Evolutionary conservation across 441 rosid genomes (phyloP).

Genomic region (Geranium incanum): DNA sequence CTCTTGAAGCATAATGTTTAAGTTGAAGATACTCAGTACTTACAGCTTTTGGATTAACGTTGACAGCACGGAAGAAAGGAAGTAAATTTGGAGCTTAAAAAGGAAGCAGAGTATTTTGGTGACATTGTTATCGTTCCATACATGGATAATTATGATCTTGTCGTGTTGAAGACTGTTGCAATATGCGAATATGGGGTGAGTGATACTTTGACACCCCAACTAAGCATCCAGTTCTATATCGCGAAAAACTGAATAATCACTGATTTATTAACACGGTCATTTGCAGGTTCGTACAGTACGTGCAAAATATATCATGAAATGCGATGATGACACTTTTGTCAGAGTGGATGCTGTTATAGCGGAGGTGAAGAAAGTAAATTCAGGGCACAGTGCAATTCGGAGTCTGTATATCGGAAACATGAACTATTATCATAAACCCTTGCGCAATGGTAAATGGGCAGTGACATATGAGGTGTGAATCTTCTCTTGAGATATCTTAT

Average conservation of each 20-base stretch:
- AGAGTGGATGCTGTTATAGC: constrained; percentile 25
- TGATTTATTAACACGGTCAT: background rate
- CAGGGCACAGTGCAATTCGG: constrained; percentile 14
- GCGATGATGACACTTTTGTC: constrained; percentile 26
- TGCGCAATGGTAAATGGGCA: constrained; percentile 56
- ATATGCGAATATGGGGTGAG: constrained; percentile 77
- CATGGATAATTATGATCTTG: constrained; percentile 71
- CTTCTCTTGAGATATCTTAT: background rate
- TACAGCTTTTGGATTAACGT: background rate
- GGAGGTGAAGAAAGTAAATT: constrained; percentile 39
- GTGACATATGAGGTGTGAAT: constrained; percentile 49
- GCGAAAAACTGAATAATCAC: background rate
- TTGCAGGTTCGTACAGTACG: constrained; percentile 39
- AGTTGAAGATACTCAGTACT: constrained; percentile 14
- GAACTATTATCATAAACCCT: constrained; percentile 54
- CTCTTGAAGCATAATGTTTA: no score
- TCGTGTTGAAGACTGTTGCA: constrained; percentile 66
- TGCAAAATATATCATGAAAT: constrained; percentile 26
- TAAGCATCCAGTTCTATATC: background rate
- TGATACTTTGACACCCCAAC: constrained; percentile 5
- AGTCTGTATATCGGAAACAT: constrained; percentile 56
- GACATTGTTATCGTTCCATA: constrained; percentile 62
- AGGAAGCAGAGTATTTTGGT: constrained; percentile 59
- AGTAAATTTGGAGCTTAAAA: constrained; percentile 54
- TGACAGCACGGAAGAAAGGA: constrained; percentile 55